Conservation (phyloP, 805 yeast genomes). For the Starmerella floricola region DNA sequence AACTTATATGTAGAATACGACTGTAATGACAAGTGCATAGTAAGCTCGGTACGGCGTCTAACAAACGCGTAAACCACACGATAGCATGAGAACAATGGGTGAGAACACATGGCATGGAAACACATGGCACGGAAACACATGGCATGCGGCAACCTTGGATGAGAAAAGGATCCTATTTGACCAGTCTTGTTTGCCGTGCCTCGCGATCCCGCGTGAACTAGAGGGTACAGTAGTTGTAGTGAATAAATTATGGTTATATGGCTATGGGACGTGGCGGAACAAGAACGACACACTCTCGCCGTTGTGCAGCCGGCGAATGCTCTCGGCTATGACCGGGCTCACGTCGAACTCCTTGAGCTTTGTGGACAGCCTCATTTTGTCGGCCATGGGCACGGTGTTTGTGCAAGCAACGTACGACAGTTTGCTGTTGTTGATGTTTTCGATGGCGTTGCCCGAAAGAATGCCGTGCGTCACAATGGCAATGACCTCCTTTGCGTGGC, state of each 20-base stretch:
- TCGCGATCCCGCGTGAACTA: too few relatives aligned
- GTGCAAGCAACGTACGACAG: conserved; percentile 76
- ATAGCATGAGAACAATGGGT: too few relatives aligned
- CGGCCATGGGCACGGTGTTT: conserved; percentile 79
- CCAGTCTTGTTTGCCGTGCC: too few relatives aligned
- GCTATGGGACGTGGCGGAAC: conserved; percentile 33
- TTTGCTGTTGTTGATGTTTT: conserved; percentile 56
- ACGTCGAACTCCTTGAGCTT: conserved; percentile 73
- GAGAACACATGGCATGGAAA: too few relatives aligned
- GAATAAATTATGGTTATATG: background rate
- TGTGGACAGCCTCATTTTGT: conserved; percentile 45
- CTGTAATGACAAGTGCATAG: too few relatives aligned
- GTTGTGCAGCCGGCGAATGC: conserved; percentile 86
- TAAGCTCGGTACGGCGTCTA: too few relatives aligned
- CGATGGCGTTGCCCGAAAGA: conserved; percentile 74
- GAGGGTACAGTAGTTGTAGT: background rate
- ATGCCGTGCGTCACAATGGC: conserved; percentile 97
- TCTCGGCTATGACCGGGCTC: conserved; percentile 80
- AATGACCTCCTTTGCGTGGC: conserved; percentile 70
- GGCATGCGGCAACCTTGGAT: too few relatives aligned
- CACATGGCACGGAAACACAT: too few relatives aligned
- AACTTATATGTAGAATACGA: too few relatives aligned
- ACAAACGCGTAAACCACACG: too few relatives aligned
- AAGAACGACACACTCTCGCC: conserved; percentile 91
- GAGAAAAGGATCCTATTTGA: too few relatives aligned